Base-by-base conservation (phyloP, 1,284 basidiomycete genomes). In the Cryptococcus jaspeensis region DNA sequence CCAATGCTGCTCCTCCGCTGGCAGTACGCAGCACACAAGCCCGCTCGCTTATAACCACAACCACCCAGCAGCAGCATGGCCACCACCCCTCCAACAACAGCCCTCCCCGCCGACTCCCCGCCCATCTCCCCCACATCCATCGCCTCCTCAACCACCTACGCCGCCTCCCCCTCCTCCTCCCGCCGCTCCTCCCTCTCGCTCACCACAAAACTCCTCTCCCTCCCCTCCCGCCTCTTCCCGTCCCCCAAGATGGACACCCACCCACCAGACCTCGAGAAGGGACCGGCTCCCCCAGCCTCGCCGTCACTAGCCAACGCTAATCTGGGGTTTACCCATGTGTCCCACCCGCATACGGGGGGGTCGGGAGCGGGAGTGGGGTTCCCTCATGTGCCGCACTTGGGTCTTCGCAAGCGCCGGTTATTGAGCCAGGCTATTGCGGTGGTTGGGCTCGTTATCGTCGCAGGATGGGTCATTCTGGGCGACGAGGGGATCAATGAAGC, bases 381-480 rank as follows among this genome's bases (percentile, higher is more conserved):
- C n/a, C n/a, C n/a, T n/a, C n/a, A n/a, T 1, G 32, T 53, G 18
- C 52, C 45, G 15, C 58, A 59, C 44, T 13, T 59, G 1, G 50
- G 53, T 3, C 36, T 64, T 28, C 39, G 62, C 16, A 45, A 52
- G 37, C 44, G 60, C 25, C 42, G 62, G 32, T 28, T 61, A n/a
- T 23, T 64, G 36, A 42, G 22, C 25, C 53, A 55, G 20, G 39
- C 45, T 13, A 5, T 55, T 8, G 16, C 40, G 7, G 20, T 52
- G 1, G 18, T 58, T 4, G 59, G 53, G 11, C 2, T 64, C 6
- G 9, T 64, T 7, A 40, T 35, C 20, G 15, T 61, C 15, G 37
- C 39, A 9, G 60, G 60, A 11, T 61, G 60, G 60, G 49, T 35
- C 20, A n/a, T 56, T 16, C 25, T 41, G 6, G 50, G 28, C 2